A percentile compares a stretch with the other conserved stretches of the same genome.
phyloP scores from a whole-genome alignment of 108 stramenopile species.

The Cyclotella kingstonii region DNA sequence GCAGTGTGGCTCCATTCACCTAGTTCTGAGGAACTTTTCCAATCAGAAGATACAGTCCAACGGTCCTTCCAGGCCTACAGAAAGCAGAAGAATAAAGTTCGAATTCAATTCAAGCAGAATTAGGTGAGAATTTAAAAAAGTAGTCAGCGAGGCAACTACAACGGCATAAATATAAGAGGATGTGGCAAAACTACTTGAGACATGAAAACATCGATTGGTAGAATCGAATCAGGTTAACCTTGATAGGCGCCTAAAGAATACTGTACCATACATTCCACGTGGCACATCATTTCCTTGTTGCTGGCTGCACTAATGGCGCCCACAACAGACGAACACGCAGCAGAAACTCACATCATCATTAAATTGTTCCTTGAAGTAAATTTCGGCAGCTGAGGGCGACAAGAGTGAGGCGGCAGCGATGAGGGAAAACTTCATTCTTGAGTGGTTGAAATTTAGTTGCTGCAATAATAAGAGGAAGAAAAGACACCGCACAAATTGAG shows the following conservation, averaged over 20 bases:
- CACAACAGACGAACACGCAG: neutral
- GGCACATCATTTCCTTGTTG: neutral
- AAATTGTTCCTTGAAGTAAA: constrained; percentile 86
- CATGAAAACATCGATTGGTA: too few species aligned
- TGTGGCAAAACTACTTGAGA: too few species aligned
- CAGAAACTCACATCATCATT: constrained; percentile 78
- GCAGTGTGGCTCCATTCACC: constrained; percentile 95
- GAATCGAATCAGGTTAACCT: too few species aligned
- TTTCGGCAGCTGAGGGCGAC: constrained; percentile 54
- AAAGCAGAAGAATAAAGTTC: constrained; percentile 1
- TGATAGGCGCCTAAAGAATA: too few species aligned
- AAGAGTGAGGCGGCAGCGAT: constrained; percentile 51
- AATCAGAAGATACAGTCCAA: constrained; percentile 91
- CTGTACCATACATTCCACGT: too few species aligned
- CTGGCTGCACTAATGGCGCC: neutral
- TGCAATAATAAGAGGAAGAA: too few species aligned
- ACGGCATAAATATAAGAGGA: too few species aligned
- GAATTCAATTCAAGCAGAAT: too few species aligned
- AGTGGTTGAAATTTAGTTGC: neutral
- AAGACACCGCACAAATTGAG: too few species aligned
- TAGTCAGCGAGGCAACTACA: too few species aligned
- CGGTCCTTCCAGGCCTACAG: constrained; percentile 74
- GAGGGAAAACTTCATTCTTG: constrained; percentile 76
- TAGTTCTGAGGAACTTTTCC: constrained; percentile 91
- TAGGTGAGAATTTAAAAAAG: neutral